Percentiles rank a stretch among this genome's conserved stretches.
Conservation (phyloP, 495 filamentous ascomycete genomes). For the Penicillium crystallinum region DNA sequence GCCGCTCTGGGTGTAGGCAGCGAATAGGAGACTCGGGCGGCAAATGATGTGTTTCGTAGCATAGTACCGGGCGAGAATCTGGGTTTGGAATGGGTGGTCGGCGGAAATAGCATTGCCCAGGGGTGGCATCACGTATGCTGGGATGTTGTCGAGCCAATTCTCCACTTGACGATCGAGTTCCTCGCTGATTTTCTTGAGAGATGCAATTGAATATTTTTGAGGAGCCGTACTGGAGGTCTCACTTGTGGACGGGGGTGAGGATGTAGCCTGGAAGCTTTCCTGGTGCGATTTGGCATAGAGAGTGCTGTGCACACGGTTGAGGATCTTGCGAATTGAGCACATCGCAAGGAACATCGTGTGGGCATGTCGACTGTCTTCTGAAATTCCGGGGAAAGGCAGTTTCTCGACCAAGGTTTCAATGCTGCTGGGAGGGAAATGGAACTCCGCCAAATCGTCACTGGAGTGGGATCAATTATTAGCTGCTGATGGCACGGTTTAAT, state of each 20-base stretch:
- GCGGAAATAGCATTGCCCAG: constrained; percentile 1
- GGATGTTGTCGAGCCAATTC: constrained; percentile 12
- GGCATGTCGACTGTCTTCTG: neutral
- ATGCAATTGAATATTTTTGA: constrained; percentile 8
- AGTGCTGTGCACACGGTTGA: constrained; percentile 16
- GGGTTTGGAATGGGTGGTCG: constrained; percentile 8
- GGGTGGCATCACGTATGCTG: constrained; percentile 10
- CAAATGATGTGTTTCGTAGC: constrained; percentile 18
- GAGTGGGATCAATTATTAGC: neutral
- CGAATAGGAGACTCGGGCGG: constrained; percentile 14
- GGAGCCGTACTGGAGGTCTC: neutral
- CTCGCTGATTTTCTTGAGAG: constrained; percentile 11
- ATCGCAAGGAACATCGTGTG: constrained; percentile 17
- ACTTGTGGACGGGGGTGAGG: constrained; percentile 1
- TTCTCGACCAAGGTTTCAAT: constrained; percentile 15
- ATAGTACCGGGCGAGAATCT: constrained; percentile 15
- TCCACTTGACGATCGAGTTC: constrained; percentile 15
- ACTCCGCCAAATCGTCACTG: constrained; percentile 20
- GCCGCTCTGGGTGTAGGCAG: constrained; percentile 4
- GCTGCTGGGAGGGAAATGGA: constrained; percentile 15
- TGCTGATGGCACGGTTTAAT: neutral
- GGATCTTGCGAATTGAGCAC: constrained; percentile 18
- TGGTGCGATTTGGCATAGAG: constrained; percentile 6
- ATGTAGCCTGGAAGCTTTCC: neutral
- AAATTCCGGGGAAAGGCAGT: constrained; percentile 8